Conservation (phyloP, 345 rosid genomes). For the Noccaea caerulescens region DNA sequence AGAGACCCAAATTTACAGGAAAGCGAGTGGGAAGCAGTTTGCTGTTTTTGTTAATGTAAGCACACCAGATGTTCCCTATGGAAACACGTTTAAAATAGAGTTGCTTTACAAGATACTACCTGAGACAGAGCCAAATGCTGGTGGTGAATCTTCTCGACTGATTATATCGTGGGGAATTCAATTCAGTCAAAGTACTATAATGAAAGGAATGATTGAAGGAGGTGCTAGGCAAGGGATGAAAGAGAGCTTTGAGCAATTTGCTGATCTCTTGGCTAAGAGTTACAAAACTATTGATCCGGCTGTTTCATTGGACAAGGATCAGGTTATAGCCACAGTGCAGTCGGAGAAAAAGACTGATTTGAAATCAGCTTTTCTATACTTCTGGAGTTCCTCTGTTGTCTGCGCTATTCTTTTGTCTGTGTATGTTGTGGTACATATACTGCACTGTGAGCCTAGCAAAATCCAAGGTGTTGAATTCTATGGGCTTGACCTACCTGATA, state of each 20-base stretch:
- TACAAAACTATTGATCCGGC: slow-evolving; percentile 50
- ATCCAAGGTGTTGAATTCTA: slow-evolving; percentile 70
- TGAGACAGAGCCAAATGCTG: slow-evolving; percentile 53
- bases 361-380: slow-evolving; percentile 63
- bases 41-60: slow-evolving; percentile 57
- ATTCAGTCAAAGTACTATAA: slow-evolving; percentile 69
- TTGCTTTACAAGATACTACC: slow-evolving; percentile 80
- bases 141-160: slow-evolving; percentile 63
- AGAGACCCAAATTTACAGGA: slow-evolving; percentile 73
- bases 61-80: slow-evolving; percentile 89
- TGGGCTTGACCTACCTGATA: slow-evolving; percentile 87
- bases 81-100: slow-evolving; percentile 64
- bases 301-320: slow-evolving; percentile 53
- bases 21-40: slow-evolving; percentile 62
- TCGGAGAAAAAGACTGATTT: slow-evolving; percentile 65
- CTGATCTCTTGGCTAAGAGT: slow-evolving; percentile 57
- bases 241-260: slow-evolving; percentile 73
- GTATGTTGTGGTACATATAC: slow-evolving; percentile 64
- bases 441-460: slow-evolving; percentile 55
- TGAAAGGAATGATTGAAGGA: slow-evolving; percentile 88
- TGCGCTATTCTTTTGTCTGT: slow-evolving; percentile 59
- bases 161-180: slow-evolving; percentile 74
- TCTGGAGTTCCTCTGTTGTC: slow-evolving; percentile 66
- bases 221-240: slow-evolving; percentile 81
- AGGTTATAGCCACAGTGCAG: slow-evolving; percentile 64